Evolutionary conservation across 2,329 filamentous ascomycete species (phyloP).

Genomic region (Pleomassaria siparia): DNA sequence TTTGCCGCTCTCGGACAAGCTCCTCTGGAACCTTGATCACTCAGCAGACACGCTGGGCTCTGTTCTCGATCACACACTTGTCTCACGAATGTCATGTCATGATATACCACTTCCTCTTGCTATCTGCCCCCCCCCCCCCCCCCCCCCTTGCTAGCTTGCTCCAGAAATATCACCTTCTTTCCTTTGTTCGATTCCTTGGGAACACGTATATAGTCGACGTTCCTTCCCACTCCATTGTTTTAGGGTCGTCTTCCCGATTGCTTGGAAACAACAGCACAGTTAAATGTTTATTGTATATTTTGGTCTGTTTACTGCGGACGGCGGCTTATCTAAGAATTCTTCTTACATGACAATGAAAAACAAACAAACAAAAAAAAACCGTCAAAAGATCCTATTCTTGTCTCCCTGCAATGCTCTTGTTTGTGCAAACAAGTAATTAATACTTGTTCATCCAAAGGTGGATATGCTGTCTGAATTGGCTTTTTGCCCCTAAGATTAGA

Average conservation of each 20-base stretch:
- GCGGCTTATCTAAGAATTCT: no score
- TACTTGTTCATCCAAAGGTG: no score
- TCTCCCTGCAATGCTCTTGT: no score
- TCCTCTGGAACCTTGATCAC: constrained; percentile 4
- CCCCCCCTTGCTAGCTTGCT: constrained; percentile 20
- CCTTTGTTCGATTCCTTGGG: constrained; percentile 16
- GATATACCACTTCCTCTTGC: constrained; percentile 33
- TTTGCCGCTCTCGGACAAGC: constrained; percentile 6
- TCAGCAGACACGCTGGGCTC: constrained; percentile 7
- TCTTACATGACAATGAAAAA: no score
- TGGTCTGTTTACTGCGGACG: neutral
- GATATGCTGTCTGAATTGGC: no score
- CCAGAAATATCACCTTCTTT: constrained; percentile 16
- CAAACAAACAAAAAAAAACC: no score
- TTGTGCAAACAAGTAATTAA: no score
- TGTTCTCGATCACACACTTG: constrained; percentile 23
- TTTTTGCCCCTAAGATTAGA: no score
- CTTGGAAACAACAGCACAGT: constrained; percentile 3
- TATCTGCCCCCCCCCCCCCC: no score
- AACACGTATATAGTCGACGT: neutral
- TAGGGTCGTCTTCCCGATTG: constrained; percentile 1
- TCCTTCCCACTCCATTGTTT: neutral
- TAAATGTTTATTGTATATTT: constrained; percentile 7
- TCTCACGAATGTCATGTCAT: constrained; percentile 34
- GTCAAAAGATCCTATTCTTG: no score